These are phyloP conservation scores for Lactarius tabidus DNA, from an alignment of 768 basidiomycete species.

Conservation along the genomic window DNA sequence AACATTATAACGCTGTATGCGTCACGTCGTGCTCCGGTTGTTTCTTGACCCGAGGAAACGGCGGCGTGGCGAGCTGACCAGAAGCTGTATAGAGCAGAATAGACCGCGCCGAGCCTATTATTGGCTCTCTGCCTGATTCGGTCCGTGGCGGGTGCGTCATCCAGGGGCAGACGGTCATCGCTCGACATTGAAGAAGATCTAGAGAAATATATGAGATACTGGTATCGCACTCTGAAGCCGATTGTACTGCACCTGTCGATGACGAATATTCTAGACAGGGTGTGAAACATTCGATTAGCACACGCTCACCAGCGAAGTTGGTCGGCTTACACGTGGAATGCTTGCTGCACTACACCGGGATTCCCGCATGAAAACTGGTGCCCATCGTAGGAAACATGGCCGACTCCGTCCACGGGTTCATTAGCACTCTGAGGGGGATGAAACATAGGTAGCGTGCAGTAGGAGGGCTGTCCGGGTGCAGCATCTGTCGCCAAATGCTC, in stretches of 20 bases:
- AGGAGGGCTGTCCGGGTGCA: conserved; percentile 45
- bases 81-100: background rate
- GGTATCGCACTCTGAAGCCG: background rate
- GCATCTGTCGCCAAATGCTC: conserved; percentile 41
- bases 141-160: background rate
- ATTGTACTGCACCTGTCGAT: conserved; percentile 46
- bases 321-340: conserved; percentile 54
- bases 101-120: background rate
- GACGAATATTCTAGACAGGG: conserved; percentile 42
- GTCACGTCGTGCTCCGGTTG: background rate
- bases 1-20: background rate
- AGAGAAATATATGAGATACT: background rate
- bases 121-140: background rate
- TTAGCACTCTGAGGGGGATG: conserved; percentile 38
- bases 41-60: background rate
- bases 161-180: conserved; percentile 33
- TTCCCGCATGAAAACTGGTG: conserved; percentile 54
- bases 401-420: conserved; percentile 32
- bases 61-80: background rate
- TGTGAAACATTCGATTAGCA: background rate
- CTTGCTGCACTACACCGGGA: conserved; percentile 48
- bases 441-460: conserved; percentile 52
- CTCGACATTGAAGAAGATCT: conserved; percentile 23
- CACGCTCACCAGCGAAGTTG: background rate
- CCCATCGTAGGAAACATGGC: conserved; percentile 55